phyloP scores from a whole-genome alignment of 2,329 filamentous ascomycete species.

The Fusarium sp. region DNA sequence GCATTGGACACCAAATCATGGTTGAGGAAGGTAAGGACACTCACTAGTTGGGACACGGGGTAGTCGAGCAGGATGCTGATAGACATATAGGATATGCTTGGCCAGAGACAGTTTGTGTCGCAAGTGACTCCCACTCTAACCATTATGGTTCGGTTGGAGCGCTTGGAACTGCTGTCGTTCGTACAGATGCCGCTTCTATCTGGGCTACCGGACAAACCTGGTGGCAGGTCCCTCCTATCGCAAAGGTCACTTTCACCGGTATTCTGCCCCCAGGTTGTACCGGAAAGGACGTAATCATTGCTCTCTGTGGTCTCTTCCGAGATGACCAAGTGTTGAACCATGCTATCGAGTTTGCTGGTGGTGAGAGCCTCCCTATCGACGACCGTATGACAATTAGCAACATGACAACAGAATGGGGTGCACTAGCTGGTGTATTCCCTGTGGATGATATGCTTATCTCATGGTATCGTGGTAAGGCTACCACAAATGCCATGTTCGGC shows the following conservation, averaged over 20 bases:
- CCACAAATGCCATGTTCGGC: conserved; percentile 73
- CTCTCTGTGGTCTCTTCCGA: conserved; percentile 87
- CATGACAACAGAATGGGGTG: conserved; percentile 88
- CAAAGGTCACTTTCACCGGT: conserved; percentile 83
- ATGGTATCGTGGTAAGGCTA: conserved; percentile 85
- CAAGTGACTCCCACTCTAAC: conserved; percentile 79
- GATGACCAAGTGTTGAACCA: conserved; percentile 92
- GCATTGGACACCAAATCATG: conserved; percentile 94
- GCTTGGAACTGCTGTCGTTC: conserved; percentile 73
- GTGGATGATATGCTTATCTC: conserved; percentile 78
- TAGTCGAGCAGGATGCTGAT: background rate
- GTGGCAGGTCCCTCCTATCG: conserved; percentile 90
- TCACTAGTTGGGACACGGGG: rapidly evolving
- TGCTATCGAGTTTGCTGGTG: conserved; percentile 89
- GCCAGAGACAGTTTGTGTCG: conserved; percentile 87
- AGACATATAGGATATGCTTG: conserved; percentile 71
- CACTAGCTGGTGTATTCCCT: conserved; percentile 74
- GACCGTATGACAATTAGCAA: conserved; percentile 80
- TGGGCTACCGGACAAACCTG: conserved; percentile 87
- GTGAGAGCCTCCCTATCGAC: conserved; percentile 78
- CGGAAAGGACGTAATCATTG: conserved; percentile 94
- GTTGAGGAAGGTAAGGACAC: conserved; percentile 67
- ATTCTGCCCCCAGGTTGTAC: conserved; percentile 82
- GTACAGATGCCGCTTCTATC: conserved; percentile 88
- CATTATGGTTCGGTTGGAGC: conserved; percentile 73